Base-by-base conservation (phyloP, 768 basidiomycete species). In the Phanerochaete sordida region DNA sequence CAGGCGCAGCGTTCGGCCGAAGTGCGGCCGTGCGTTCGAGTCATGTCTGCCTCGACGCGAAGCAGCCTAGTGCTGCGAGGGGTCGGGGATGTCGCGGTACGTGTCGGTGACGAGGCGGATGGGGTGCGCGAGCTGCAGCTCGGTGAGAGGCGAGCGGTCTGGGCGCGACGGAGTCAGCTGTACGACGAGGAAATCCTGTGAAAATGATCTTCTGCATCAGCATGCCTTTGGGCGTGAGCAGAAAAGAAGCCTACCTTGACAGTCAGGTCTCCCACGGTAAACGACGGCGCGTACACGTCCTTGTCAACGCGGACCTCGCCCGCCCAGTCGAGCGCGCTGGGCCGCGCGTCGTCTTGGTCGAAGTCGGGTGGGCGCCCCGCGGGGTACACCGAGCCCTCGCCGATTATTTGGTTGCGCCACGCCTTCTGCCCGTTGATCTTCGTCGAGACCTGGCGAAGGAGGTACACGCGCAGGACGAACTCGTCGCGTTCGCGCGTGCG, bases 71-170 rank as follows among this genome's bases (percentile, higher is more conserved):
- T 16, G 39, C 39, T 28, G 30, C 19, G 50, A 19, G 28, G 28
- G 35, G 21, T 54, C 53, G 9, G 33, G 31, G 37, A 23, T 24
- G 35, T 62, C 45, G 23, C 58, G 51, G 47, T 65, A 68, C 75
- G 84, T 72, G 61, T 89, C 84, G 1, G 86, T 86, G 37, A 83
- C 84, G 30, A 89, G 67, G 53, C 79, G 76, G 51, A 88, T 81
- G 1, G 84, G 81, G 60, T 83, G 74, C 13, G 74, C 74, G 50
- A 84, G 66, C 66, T 80, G 80, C 19, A 68, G 60, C 24, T 68
- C 78, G 58, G 56, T 65, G 58, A 67, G 72, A 27, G 67, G 80
- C 57, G 64, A 79, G 65, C 43, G 76, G 70, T 64, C 69, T 16
- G 73, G 73, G 65, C 67, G 68, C 62, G 62, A 73, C 65, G 63